phyloP scores from a whole-genome alignment of 306 rosid species.

The Pyrus pyrifolia region DNA sequence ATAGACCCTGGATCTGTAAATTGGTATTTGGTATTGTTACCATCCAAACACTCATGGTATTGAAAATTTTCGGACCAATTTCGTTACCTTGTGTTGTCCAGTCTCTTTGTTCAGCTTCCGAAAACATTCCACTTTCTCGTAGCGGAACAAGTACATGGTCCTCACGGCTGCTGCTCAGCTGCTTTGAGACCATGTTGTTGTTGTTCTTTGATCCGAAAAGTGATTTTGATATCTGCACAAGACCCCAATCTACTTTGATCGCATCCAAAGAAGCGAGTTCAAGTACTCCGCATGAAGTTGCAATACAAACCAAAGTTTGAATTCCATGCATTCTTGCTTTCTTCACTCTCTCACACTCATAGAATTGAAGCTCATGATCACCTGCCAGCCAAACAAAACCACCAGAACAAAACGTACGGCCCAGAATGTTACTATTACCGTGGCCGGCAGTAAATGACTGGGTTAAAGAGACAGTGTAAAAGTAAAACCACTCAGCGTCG shows the following conservation, averaged over 20 bases:
- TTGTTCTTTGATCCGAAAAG: slow-evolving; percentile 28
- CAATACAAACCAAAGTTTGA: slow-evolving; percentile 49
- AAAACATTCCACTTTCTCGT: not conserved
- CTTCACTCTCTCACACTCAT: slow-evolving; percentile 55
- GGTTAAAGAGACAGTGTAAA: slow-evolving; percentile 57
- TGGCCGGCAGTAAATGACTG: slow-evolving; percentile 23
- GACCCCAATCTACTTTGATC: slow-evolving; percentile 54
- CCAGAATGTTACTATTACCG: slow-evolving; percentile 3
- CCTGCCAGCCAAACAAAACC: slow-evolving; percentile 52
- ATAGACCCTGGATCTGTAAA: too few species aligned
- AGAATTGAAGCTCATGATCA: slow-evolving; percentile 35
- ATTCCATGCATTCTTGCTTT: slow-evolving; percentile 69
- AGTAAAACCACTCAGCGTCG: slow-evolving; percentile 68
- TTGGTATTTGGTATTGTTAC: too few species aligned
- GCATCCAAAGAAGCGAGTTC: slow-evolving; percentile 56
- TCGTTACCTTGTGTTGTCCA: slow-evolving; percentile 4
- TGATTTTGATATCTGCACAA: slow-evolving; percentile 39
- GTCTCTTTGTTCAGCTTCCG: not conserved
- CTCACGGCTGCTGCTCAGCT: not conserved
- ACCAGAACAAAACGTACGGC: slow-evolving; percentile 32
- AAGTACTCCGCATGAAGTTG: slow-evolving; percentile 48
- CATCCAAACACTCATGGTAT: too few species aligned
- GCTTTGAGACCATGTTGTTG: not conserved
- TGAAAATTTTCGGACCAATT: not conserved
- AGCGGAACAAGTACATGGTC: not conserved